Evolutionary conservation across 2,329 filamentous ascomycete species (phyloP), one percentile per base, ranked within the genome.

Genomic region (Cercospora beticola): DNA sequence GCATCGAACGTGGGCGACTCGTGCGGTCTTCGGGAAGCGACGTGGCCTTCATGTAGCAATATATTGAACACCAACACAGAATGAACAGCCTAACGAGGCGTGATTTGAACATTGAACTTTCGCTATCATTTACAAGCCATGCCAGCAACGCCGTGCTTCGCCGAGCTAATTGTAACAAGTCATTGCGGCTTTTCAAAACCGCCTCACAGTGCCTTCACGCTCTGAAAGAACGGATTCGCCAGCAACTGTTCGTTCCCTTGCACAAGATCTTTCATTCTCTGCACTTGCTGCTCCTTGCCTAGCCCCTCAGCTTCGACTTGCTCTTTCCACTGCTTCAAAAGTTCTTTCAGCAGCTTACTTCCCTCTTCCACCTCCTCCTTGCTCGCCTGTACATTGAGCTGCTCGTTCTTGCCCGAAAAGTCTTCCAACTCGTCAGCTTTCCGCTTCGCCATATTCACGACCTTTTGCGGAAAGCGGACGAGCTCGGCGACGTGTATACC

Each of bases 351-450:
- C 81, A 97, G 82, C 26, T 86, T 87, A 78, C 91, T 97, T 7
- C 95, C 95, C 78, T 94, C 88, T 75, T 97, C 93, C 0, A 98
- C 91, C 73, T 99, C 93, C 71, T 93, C 87, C 76, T 93, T 93
- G 72, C 87, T 91, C 78, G 92, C 93, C 73, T 87, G 82, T 54
- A 86, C 80, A n/a, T 69, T 65, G 40, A 54, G 18, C 7, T 84
- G 77, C 56, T 86, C 78, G 21, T 81, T 85, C 81, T 93, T 94
- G 62, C 87, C 87, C 0, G 92, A 91, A 76, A 99, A 99, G 79
- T 99, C 95, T 79, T 99, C 95, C 40, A 99, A 86, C 84, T 99
- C 96, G 79, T 98, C 95, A 0, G 95, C 95, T 83, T 99, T 99
- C 74, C 95, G 88, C 82, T 97, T 97, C n/a, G 95, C 95, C 96